phyloP scores from a whole-genome alignment of 805 yeast species.

The Kuraishia piskuri region DNA sequence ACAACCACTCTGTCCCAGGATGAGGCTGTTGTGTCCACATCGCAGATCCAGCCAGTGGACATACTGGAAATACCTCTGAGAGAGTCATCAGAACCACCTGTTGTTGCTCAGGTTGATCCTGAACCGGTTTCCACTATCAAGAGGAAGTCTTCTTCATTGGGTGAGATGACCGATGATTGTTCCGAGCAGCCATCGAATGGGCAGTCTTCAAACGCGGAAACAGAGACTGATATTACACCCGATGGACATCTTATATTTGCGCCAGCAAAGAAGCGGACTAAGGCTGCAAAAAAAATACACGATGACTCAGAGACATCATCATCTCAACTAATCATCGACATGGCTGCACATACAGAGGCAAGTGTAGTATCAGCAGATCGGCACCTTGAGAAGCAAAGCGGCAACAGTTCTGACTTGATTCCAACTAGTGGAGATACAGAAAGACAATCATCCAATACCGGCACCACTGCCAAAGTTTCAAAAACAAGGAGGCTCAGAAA shows the following conservation, averaged over 20 bases:
- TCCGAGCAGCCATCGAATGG: not conserved
- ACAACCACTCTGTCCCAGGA: not conserved
- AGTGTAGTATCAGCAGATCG: not conserved
- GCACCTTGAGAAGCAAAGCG: no score
- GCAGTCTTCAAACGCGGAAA: not conserved
- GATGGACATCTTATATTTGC: not conserved
- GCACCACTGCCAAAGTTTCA: not conserved
- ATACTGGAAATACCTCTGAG: not conserved
- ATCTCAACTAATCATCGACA: not conserved
- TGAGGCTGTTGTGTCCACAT: not conserved
- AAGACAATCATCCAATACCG: not conserved
- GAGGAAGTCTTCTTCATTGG: not conserved
- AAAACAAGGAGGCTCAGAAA: not conserved
- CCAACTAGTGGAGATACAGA: not conserved
- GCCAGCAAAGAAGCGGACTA: not conserved
- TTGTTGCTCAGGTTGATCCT: no score
- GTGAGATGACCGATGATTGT: not conserved
- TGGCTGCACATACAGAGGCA: no score
- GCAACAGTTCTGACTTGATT: not conserved
- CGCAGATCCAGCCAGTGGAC: not conserved
- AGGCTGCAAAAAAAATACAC: not conserved
- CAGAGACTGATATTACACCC: not conserved
- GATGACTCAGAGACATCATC: not conserved
- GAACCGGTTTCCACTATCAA: not conserved
- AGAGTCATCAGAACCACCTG: not conserved